Evolutionary conservation across 2,329 filamentous ascomycete genomes (phyloP), one percentile per base, ranked within the genome.

Genomic region (Ambrosiella beaveri): DNA sequence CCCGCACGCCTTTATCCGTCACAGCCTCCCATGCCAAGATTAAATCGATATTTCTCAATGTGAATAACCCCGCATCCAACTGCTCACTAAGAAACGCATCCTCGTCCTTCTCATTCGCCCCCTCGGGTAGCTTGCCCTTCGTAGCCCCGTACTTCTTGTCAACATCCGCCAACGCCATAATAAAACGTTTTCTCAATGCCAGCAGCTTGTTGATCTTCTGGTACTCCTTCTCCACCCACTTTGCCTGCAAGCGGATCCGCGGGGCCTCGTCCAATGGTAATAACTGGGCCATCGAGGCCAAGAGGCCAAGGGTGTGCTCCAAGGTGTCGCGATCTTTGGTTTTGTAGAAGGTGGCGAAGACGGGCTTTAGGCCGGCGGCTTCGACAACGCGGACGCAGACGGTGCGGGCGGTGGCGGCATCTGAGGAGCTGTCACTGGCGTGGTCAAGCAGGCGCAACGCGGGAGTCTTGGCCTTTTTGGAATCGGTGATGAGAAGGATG

Each of bases 181-280:
- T 77, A 66, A 89, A 95, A 11, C 86, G 84, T 53, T 80, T 73
- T 45, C 90, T 79, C 53, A 96, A 69, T 61, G 77, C 74, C 40
- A 95, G 68, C 3, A 97, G 74, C 66, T 83, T 87, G 5, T 67
- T 72, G 41, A 88, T 80, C 74, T 97, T 97, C 63, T 84, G 88
- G 67, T 94, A 95, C 63, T 95, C 83, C 67, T 88, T 95, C 69
- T 98, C 93, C 15, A 95, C 85, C 65, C 97, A 97, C 66, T 98
- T 98, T 53, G 90, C 91, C 3, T 97, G 76, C 0, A 85, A 79
- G 3, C 93, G 81, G 64, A 97, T 94, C 5, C 93, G 80, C 38
- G 83, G 77, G 0, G 87, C 75, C 1, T 87, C 89, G 38, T 88
- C 81, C 13, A 82, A 86, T 0, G 90, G 89, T 1, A 98, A 70